Evolutionary conservation across 2,329 filamentous ascomycete species (phyloP).

Genomic region (Fusarium albosuccineum): DNA sequence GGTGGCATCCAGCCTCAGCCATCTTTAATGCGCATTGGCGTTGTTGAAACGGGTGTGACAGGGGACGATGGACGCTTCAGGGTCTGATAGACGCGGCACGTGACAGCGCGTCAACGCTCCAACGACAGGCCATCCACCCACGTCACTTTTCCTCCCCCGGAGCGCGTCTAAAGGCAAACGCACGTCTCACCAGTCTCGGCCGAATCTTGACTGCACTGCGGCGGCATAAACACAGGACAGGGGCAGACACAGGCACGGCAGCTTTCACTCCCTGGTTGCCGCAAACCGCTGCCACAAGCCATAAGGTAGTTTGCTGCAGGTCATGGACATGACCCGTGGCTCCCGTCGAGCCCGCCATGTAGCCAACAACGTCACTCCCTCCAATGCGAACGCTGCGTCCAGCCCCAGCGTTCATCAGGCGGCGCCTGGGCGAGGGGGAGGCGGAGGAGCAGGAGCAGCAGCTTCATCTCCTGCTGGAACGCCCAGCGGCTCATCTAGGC

Average conservation of each 20-base stretch:
- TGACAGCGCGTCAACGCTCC: slow-evolving; percentile 30
- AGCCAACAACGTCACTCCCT: slow-evolving; percentile 28
- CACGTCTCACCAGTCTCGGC: slow-evolving; percentile 1
- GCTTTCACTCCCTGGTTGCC: not conserved
- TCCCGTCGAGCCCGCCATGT: slow-evolving; percentile 39
- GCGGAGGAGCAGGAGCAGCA: slow-evolving; percentile 11
- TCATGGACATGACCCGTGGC: slow-evolving; percentile 39
- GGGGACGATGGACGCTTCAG: not conserved
- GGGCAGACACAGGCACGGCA: not conserved
- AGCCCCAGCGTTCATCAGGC: slow-evolving; percentile 19
- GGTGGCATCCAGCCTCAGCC: not conserved
- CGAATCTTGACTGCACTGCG: not conserved
- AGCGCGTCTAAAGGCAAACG: slow-evolving; percentile 23
- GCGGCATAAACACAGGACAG: not conserved
- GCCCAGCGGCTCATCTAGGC: slow-evolving; percentile 27
- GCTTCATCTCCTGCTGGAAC: slow-evolving; percentile 36
- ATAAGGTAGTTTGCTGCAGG: slow-evolving; percentile 4
- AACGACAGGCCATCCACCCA: slow-evolving; percentile 17
- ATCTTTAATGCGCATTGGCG: too few relatives aligned
- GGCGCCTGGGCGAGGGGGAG: not conserved
- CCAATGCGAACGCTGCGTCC: slow-evolving; percentile 27
- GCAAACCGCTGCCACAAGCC: slow-evolving; percentile 3
- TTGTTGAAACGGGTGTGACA: not conserved
- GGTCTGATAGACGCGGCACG: slow-evolving; percentile 9
- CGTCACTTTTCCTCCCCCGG: slow-evolving; percentile 19